Conservation (phyloP, 306 rosid species). For the Medicago ruthenica region DNA sequence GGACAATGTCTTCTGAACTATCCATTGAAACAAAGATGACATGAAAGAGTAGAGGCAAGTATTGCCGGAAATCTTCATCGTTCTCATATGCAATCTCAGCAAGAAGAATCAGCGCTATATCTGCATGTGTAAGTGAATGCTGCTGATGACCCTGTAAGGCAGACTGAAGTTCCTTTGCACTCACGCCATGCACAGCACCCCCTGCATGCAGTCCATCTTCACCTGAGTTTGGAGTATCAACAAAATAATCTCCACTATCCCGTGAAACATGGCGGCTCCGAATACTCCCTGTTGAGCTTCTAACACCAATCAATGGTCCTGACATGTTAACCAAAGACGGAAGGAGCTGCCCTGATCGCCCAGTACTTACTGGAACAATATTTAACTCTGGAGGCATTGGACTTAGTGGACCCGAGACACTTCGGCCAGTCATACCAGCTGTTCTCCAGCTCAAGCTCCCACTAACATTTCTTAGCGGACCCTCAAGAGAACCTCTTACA, state of each 20-base stretch:
- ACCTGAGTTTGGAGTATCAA: conserved; percentile 98
- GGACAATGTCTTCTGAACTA: conserved; percentile 97
- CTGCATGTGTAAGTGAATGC: conserved; percentile 97
- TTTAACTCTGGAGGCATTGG: conserved; percentile 98
- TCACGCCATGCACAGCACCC: conserved; percentile 70
- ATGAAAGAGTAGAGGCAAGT: conserved; percentile 93
- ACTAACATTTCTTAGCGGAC: conserved; percentile 96
- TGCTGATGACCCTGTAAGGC: conserved; percentile 99
- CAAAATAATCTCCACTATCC: conserved; percentile 98
- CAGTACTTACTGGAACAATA: conserved; percentile 83
- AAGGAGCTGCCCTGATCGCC: conserved; percentile 94
- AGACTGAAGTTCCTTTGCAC: conserved; percentile 95
- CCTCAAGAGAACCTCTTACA: conserved; percentile 98
- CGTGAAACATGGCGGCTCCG: conserved; percentile 98
- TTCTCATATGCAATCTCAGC: conserved; percentile 99
- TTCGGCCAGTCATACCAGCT: conserved; percentile 93
- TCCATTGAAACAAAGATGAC: conserved; percentile 99
- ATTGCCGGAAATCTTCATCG: conserved; percentile 99
- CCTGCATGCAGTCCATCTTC: conserved; percentile 85
- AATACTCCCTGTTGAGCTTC: conserved; percentile 95
- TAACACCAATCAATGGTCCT: conserved; percentile 98
- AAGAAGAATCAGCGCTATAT: conserved; percentile 95
- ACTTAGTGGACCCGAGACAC: conserved; percentile 94
- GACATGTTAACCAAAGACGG: conserved; percentile 96
- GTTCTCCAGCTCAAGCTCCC: conserved; percentile 99